Evolutionary conservation across 371 early-diverging fungal species (phyloP).

Genomic region (Mucor circinelloides): DNA sequence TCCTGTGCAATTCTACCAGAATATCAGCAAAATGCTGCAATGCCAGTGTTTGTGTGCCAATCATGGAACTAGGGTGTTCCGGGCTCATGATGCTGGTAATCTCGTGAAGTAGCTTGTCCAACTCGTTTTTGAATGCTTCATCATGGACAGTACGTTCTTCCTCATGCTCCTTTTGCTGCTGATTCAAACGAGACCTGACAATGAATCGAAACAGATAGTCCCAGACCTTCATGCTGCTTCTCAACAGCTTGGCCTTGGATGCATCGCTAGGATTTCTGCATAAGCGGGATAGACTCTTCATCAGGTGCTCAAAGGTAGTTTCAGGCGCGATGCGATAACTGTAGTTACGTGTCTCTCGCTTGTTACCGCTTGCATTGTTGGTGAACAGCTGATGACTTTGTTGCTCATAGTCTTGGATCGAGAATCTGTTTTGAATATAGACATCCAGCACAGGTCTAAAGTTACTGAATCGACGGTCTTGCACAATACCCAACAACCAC

Average conservation of each 20-base stretch:
- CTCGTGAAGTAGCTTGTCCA: constrained; percentile 37
- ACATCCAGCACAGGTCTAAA: constrained; percentile 65
- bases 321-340: constrained; percentile 17
- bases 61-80: constrained; percentile 57
- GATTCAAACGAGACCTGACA: constrained; percentile 47
- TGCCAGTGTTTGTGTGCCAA: constrained; percentile 69
- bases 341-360: background rate
- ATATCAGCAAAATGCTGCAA: constrained; percentile 67
- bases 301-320: constrained; percentile 38
- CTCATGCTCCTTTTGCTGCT: constrained; percentile 38
- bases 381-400: background rate
- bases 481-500: constrained; percentile 60
- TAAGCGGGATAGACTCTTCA: constrained; percentile 51
- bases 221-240: constrained; percentile 73
- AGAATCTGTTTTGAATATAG: constrained; percentile 63
- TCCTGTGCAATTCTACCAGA: constrained; percentile 52
- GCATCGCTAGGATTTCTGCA: constrained; percentile 48
- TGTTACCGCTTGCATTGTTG: background rate
- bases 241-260: constrained; percentile 52
- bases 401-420: constrained; percentile 29
- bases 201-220: constrained; percentile 66
- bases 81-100: constrained; percentile 58
- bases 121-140: constrained; percentile 40
- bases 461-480: constrained; percentile 68
- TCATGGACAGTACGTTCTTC: constrained; percentile 36